Percentiles rank a stretch among this genome's conserved stretches.
Conservation (phyloP, 2,329 filamentous ascomycete species). For the Colletotrichum camelliae region DNA sequence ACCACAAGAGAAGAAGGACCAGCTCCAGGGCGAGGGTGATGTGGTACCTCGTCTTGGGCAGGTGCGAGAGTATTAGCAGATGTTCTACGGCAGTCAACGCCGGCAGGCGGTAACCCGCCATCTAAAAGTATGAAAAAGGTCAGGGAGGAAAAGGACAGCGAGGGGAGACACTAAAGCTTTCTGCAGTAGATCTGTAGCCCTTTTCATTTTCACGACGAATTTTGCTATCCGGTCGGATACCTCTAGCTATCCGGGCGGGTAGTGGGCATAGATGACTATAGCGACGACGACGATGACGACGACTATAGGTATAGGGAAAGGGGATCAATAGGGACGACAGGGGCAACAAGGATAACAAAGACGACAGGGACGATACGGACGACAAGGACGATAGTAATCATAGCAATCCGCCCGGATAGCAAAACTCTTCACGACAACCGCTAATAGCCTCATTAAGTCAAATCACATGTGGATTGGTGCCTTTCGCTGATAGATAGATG, state of each 20-base stretch:
- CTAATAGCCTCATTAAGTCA: neutral
- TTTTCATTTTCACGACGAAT: too few species aligned
- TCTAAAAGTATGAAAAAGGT: neutral
- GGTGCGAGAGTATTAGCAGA: neutral
- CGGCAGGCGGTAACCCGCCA: neutral
- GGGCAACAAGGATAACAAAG: too few species aligned
- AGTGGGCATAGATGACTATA: too few species aligned
- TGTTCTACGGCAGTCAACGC: neutral
- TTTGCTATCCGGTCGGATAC: too few species aligned
- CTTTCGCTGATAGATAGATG: neutral
- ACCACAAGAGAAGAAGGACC: neutral
- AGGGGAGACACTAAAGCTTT: neutral
- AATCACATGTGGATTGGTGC: neutral
- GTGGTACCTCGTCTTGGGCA: neutral
- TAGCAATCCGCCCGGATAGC: too few species aligned
- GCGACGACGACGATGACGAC: too few species aligned
- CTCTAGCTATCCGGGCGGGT: too few species aligned
- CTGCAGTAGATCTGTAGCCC: neutral
- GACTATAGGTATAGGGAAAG: too few species aligned
- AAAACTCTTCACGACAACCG: neutral
- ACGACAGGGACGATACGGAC: too few species aligned
- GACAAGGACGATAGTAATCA: too few species aligned
- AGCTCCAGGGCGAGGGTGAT: neutral
- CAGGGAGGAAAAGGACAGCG: too few species aligned
- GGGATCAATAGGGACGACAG: too few species aligned